Conservation (phyloP, 352 stramenopile genomes). For the Phytophthora palmivora region DNA sequence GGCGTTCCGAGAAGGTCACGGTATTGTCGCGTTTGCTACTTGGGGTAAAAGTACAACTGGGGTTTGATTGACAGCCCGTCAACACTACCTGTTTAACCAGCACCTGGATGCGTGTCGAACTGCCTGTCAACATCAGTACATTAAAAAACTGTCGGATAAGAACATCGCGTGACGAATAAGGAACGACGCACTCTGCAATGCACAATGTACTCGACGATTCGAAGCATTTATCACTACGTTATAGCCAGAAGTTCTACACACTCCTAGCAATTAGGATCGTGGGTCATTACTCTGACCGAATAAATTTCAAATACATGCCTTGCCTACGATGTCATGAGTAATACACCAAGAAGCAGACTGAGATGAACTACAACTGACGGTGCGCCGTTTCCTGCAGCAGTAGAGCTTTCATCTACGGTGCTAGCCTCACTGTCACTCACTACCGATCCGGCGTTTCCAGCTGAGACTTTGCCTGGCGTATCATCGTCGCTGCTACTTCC, state of each 20-base stretch:
- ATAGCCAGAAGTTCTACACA: no score
- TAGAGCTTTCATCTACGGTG: conserved; percentile 20
- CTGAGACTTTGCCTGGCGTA: conserved; percentile 29
- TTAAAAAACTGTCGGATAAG: conserved; percentile 15
- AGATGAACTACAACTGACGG: neutral
- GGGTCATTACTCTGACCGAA: no score
- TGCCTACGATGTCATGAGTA: conserved; percentile 18
- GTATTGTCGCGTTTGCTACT: neutral
- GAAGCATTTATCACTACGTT: no score
- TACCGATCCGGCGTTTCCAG: conserved; percentile 25
- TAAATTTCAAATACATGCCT: conserved; percentile 18
- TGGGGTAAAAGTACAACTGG: conserved; percentile 20
- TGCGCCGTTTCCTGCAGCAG: conserved; percentile 15
- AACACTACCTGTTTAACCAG: neutral
- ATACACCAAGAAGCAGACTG: conserved; percentile 12
- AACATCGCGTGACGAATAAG: conserved; percentile 1
- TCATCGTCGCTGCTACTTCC: conserved; percentile 13
- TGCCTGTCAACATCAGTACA: neutral
- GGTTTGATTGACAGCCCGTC: conserved; percentile 1
- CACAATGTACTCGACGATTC: no score
- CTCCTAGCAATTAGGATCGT: no score
- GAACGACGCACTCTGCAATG: neutral
- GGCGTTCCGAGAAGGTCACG: conserved; percentile 1
- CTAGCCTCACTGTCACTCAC: conserved; percentile 29
- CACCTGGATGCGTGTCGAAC: neutral